phyloP scores from a whole-genome alignment of 257 asterid species.

The Euphrasia confusa region DNA sequence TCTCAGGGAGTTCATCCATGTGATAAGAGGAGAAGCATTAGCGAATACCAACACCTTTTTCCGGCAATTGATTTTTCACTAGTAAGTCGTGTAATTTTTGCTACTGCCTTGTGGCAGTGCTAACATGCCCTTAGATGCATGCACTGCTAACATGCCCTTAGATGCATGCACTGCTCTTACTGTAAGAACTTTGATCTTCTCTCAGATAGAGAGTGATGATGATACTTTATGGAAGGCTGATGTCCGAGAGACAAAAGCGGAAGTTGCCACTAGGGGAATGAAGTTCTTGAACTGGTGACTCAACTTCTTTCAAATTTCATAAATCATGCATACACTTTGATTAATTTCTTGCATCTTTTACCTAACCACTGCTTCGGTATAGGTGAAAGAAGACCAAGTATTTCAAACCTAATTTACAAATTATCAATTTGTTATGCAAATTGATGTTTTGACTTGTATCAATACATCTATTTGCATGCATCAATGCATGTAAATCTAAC shows the following conservation, averaged over 20 bases:
- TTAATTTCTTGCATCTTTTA: slow-evolving; percentile 11
- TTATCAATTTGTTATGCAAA: neutral
- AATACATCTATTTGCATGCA: neutral
- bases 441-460: neutral
- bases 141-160: slow-evolving; percentile 18
- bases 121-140: slow-evolving; percentile 19
- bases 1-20: slow-evolving; percentile 96
- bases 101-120: slow-evolving; percentile 3
- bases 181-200: slow-evolving; percentile 25
- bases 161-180: slow-evolving; percentile 14
- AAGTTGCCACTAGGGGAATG: slow-evolving; percentile 71
- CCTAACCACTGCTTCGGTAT: neutral
- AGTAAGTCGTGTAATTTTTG: slow-evolving; percentile 37
- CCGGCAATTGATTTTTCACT: slow-evolving; percentile 85
- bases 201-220: slow-evolving; percentile 81
- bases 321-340: neutral
- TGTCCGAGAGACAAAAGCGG: slow-evolving; percentile 78
- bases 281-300: slow-evolving; percentile 69
- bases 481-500: neutral
- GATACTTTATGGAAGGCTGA: slow-evolving; percentile 76
- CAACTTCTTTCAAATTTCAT: slow-evolving; percentile 16
- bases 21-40: slow-evolving; percentile 77
- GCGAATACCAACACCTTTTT: slow-evolving; percentile 70
- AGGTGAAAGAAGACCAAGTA: slow-evolving; percentile 6
- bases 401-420: neutral